Conservation (phyloP, 257 asterid genomes). For the Coffea eugenioides region DNA sequence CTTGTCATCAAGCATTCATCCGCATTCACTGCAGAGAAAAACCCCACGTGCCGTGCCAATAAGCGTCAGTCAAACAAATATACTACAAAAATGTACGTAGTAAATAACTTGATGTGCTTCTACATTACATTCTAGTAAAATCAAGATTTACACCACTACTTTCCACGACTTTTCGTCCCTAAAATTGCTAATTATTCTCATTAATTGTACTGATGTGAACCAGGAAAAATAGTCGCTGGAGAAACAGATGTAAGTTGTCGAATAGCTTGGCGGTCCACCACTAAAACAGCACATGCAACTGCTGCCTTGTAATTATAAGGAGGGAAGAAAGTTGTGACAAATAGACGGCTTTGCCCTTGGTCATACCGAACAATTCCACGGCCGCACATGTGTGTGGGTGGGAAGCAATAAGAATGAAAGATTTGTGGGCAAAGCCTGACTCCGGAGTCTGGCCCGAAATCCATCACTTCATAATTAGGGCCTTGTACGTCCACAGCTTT, state of each 20-base stretch:
- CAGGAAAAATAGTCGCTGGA: neutral
- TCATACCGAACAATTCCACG: slow-evolving; percentile 14
- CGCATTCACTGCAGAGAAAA: slow-evolving; percentile 55
- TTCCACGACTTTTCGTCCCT: neutral
- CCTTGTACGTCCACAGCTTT: slow-evolving; percentile 23
- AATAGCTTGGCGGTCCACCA: slow-evolving; percentile 58
- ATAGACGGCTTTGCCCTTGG: slow-evolving; percentile 39
- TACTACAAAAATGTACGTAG: neutral
- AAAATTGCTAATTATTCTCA: neutral
- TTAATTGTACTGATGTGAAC: neutral
- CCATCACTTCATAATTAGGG: slow-evolving; percentile 17
- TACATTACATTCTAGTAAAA: neutral
- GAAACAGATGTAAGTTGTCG: neutral
- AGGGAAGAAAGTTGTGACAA: neutral
- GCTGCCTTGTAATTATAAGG: slow-evolving; percentile 8
- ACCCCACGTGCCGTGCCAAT: slow-evolving; percentile 1
- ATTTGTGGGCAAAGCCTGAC: slow-evolving; percentile 18
- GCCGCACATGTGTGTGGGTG: slow-evolving; percentile 3
- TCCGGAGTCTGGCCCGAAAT: slow-evolving; percentile 16
- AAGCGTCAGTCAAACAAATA: neutral
- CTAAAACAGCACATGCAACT: slow-evolving; percentile 14
- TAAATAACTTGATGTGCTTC: neutral
- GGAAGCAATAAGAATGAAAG: slow-evolving; percentile 21
- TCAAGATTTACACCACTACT: neutral
- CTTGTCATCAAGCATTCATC: slow-evolving; percentile 97